These are phyloP conservation scores for Saccharomycopsis guyanensis DNA, from an alignment of 805 yeast genomes.

Conservation along the genomic window DNA sequence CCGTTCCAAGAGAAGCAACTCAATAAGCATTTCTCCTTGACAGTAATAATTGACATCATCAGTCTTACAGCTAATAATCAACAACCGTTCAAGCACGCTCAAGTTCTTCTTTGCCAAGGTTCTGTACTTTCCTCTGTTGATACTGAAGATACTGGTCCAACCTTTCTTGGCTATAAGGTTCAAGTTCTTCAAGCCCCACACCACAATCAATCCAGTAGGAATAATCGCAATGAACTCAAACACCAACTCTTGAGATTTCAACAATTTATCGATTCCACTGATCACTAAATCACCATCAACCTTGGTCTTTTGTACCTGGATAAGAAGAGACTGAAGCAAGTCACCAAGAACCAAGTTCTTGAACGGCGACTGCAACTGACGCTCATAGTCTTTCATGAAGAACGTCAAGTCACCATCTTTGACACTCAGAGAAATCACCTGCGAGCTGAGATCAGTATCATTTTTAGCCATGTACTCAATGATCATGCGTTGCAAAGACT, in stretches of 20 bases:
- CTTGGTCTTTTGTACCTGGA: constrained; percentile 92
- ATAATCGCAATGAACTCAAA: constrained; percentile 86
- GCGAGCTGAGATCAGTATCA: constrained; percentile 14
- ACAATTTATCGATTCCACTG: constrained; percentile 80
- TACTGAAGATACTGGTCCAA: constrained; percentile 28
- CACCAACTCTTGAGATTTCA: constrained; percentile 89
- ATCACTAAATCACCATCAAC: constrained; percentile 91
- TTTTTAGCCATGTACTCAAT: constrained; percentile 41
- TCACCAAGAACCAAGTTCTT: constrained; percentile 59
- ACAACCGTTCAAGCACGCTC: constrained; percentile 52
- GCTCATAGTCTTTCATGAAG: constrained; percentile 75
- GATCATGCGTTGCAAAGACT: constrained; percentile 83
- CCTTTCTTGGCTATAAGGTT: constrained; percentile 32
- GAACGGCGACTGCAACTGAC: constrained; percentile 64
- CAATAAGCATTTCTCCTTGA: constrained; percentile 61
- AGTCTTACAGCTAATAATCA: constrained; percentile 25
- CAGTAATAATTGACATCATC: constrained; percentile 28
- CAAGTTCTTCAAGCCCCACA: constrained; percentile 33
- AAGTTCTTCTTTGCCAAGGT: constrained; percentile 35
- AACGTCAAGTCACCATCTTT: constrained; percentile 69
- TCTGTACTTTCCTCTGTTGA: constrained; percentile 27
- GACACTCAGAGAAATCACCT: constrained; percentile 30
- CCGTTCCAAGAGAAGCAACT: constrained; percentile 48
- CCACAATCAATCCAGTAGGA: constrained; percentile 60
- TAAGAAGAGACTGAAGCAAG: constrained; percentile 66